A percentile compares a stretch with the other conserved stretches of the same genome.
These are phyloP conservation scores for Moesziomyces parantarcticus DNA, from an alignment of 1,284 basidiomycete species.

Conservation along the genomic window DNA sequence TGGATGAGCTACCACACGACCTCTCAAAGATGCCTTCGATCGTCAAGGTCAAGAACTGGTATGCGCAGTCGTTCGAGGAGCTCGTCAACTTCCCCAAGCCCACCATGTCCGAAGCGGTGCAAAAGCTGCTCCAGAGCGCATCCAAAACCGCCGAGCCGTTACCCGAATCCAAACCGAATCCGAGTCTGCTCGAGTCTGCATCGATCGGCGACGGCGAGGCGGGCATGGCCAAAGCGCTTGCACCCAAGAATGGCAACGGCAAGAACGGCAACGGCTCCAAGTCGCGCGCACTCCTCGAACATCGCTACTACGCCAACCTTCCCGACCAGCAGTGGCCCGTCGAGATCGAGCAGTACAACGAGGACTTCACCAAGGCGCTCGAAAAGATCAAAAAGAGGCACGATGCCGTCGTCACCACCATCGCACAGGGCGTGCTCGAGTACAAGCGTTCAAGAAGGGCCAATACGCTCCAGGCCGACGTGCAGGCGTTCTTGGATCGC, in stretches of 20 bases:
- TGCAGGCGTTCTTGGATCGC: slow-evolving; percentile 94
- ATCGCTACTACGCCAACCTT: slow-evolving; percentile 82
- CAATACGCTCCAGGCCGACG: slow-evolving; percentile 78
- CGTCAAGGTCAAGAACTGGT: slow-evolving; percentile 96
- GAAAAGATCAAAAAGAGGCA: slow-evolving; percentile 93
- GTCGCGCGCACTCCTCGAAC: slow-evolving; percentile 42
- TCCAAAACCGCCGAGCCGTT: slow-evolving; percentile 52
- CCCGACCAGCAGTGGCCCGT: slow-evolving; percentile 82
- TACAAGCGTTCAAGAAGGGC: slow-evolving; percentile 72
- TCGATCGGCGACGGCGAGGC: slow-evolving; percentile 46
- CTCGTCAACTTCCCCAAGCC: slow-evolving; percentile 66
- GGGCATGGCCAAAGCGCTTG: slow-evolving; percentile 29
- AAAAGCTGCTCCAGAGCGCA: slow-evolving; percentile 52
- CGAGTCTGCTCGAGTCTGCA: slow-evolving; percentile 55
- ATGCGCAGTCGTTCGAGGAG: slow-evolving; percentile 92
- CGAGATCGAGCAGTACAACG: slow-evolving; percentile 93
- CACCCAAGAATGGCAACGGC: slow-evolving; percentile 32
- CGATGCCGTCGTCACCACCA: slow-evolving; percentile 96
- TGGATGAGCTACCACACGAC: slow-evolving; percentile 92
- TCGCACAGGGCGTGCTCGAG: slow-evolving; percentile 80
- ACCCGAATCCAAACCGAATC: slow-evolving; percentile 61
- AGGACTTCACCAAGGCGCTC: slow-evolving; percentile 85
- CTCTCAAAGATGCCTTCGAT: slow-evolving; percentile 92
- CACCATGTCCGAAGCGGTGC: slow-evolving; percentile 58
- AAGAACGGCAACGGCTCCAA: slow-evolving; percentile 42